A percentile compares a stretch with the other conserved stretches of the same genome.
Conservation (phyloP, 345 rosid genomes). For the Hypericum androsaemum region DNA sequence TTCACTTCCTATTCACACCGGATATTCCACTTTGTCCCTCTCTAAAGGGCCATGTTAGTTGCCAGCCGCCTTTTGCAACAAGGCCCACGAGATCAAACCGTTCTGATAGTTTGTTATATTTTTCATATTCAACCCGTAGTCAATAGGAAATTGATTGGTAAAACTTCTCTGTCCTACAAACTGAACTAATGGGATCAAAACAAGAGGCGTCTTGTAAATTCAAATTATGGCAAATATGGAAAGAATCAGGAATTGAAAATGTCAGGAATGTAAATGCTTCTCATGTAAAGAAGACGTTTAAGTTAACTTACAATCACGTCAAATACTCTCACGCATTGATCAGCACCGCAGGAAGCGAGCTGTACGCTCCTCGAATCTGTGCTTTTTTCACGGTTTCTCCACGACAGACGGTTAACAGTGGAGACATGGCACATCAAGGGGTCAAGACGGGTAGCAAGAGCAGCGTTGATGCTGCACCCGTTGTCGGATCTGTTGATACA, state of each 20-base stretch:
- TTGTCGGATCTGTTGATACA: conserved; percentile 19
- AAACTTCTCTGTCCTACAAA: too few species aligned
- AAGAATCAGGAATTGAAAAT: not conserved
- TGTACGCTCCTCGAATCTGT: conserved; percentile 25
- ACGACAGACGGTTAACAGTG: conserved; percentile 58
- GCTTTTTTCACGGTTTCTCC: conserved; percentile 40
- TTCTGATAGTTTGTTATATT: too few species aligned
- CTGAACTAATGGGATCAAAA: too few species aligned
- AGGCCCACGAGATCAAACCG: too few species aligned
- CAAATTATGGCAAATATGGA: not conserved
- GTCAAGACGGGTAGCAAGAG: conserved; percentile 33
- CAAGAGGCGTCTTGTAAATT: not conserved
- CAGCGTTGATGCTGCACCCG: conserved; percentile 20
- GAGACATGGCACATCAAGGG: conserved; percentile 72
- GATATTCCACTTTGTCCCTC: too few species aligned
- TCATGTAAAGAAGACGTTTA: not conserved
- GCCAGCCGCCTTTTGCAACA: too few species aligned
- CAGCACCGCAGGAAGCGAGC: conserved; percentile 81
- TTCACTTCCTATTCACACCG: too few species aligned
- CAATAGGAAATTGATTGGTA: too few species aligned
- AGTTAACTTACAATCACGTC: conserved; percentile 26
- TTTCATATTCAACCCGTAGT: too few species aligned
- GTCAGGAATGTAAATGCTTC: conserved; percentile 1
- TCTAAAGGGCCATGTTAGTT: too few species aligned
- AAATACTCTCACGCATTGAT: conserved; percentile 73